Evolutionary conservation across 2,329 filamentous ascomycete species (phyloP).

Genomic region (Cladophialophora bantiana): DNA sequence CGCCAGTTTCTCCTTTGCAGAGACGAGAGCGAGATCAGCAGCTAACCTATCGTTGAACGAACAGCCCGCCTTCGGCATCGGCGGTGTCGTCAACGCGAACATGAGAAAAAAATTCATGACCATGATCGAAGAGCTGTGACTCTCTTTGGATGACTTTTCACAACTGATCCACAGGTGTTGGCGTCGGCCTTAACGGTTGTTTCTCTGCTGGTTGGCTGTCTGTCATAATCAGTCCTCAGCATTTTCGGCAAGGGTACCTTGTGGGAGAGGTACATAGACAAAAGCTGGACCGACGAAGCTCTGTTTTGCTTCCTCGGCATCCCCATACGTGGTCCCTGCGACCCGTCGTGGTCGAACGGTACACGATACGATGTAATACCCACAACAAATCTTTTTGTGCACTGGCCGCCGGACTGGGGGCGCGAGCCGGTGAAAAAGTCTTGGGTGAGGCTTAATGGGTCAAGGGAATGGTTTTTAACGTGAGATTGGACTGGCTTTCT

Average conservation of each 20-base stretch:
- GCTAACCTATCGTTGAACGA: conserved; percentile 50
- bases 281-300: background rate
- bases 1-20: background rate
- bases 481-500: too few species aligned
- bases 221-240: background rate
- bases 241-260: background rate
- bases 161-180: background rate
- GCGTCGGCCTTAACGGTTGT: background rate
- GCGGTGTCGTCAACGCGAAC: conserved; percentile 78
- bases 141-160: background rate
- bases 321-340: background rate
- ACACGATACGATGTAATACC: too few species aligned
- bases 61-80: conserved; percentile 80
- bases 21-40: background rate
- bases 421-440: too few species aligned
- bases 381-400: too few species aligned
- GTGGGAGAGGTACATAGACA: background rate
- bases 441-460: too few species aligned
- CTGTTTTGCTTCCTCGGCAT: background rate
- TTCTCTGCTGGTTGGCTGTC: background rate
- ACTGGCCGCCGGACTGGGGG: too few species aligned
- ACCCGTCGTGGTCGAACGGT: background rate
- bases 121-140: conserved; percentile 26
- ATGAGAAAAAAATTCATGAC: conserved; percentile 39
- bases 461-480: too few species aligned